Percentiles rank a stretch among this genome's conserved stretches.
Evolutionary conservation across 2,329 filamentous ascomycete genomes (phyloP).

Genomic region (Trichoderma sp.): DNA sequence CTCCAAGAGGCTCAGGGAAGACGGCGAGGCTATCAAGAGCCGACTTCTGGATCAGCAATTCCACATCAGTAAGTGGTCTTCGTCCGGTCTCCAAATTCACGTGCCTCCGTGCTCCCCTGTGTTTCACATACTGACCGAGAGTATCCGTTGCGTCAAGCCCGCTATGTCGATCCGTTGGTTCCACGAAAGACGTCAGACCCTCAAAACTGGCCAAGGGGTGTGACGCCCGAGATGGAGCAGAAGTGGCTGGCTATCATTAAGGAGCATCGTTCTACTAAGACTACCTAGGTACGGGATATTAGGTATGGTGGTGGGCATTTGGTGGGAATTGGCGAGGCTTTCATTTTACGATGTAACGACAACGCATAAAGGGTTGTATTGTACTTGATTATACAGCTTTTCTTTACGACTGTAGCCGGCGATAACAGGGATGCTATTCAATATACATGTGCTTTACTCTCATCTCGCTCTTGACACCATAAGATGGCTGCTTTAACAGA

Average conservation of each 20-base stretch:
- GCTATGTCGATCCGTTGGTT: constrained; percentile 48
- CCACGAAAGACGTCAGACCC: constrained; percentile 35
- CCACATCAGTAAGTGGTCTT: constrained; percentile 41
- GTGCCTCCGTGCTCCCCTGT: background rate
- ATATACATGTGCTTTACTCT: background rate
- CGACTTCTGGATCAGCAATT: constrained; percentile 46
- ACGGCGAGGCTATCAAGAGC: constrained; percentile 38
- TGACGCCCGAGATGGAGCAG: constrained; percentile 42
- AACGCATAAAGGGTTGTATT: background rate
- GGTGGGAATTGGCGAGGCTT: background rate
- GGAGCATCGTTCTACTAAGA: constrained; percentile 4
- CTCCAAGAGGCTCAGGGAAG: constrained; percentile 43
- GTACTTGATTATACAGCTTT: background rate
- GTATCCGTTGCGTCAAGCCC: constrained; percentile 25
- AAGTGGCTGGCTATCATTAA: constrained; percentile 37
- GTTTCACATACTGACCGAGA: background rate
- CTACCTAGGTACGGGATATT: background rate
- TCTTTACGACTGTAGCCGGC: background rate
- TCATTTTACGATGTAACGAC: background rate
- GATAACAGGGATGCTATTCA: background rate
- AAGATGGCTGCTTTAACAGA: background rate
- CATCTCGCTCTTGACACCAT: background rate
- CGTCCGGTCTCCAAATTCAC: background rate
- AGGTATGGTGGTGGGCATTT: background rate
- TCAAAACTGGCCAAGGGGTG: constrained; percentile 36